Conservation (phyloP, 352 stramenopile species). For the Stramenopiles sp. region DNA sequence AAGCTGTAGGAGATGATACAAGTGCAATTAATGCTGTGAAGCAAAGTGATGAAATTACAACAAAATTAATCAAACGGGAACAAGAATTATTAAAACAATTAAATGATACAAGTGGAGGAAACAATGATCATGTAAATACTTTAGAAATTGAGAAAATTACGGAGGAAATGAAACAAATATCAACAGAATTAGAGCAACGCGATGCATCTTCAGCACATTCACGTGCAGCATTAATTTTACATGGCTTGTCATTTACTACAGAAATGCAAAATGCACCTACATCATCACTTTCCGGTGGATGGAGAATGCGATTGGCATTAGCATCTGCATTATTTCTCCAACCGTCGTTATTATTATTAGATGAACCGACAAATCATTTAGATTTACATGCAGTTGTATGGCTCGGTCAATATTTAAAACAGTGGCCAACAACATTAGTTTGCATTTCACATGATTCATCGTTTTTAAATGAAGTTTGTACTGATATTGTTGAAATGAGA, state of each 20-base stretch:
- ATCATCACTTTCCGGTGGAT: conserved; percentile 77
- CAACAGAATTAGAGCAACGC: conserved; percentile 81
- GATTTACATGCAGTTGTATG: conserved; percentile 95
- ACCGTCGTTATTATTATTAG: conserved; percentile 70
- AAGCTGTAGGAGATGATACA: conserved; percentile 78
- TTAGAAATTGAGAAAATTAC: conserved; percentile 78
- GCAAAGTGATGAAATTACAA: conserved; percentile 75
- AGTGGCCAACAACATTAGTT: conserved; percentile 89
- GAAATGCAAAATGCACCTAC: conserved; percentile 81
- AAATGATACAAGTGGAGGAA: conserved; percentile 61
- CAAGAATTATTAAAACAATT: conserved; percentile 56
- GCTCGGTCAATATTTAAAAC: conserved; percentile 89
- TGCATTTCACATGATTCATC: conserved; percentile 93
- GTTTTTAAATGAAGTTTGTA: conserved; percentile 95
- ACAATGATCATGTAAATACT: conserved; percentile 54
- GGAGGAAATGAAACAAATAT: conserved; percentile 64
- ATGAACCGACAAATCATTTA: conserved; percentile 84
- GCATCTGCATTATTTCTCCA: conserved; percentile 90
- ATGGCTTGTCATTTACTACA: conserved; percentile 81
- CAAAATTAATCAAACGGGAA: conserved; percentile 60
- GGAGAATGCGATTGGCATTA: conserved; percentile 85
- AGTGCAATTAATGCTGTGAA: conserved; percentile 82
- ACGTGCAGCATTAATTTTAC: conserved; percentile 72
- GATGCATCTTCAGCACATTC: conserved; percentile 76
- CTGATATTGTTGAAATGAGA: conserved; percentile 87